Percentiles rank a stretch among this genome's conserved stretches.
These are phyloP conservation scores for Aurantiochytrium sp. DNA, from an alignment of 108 stramenopile genomes.

Conservation along the genomic window DNA sequence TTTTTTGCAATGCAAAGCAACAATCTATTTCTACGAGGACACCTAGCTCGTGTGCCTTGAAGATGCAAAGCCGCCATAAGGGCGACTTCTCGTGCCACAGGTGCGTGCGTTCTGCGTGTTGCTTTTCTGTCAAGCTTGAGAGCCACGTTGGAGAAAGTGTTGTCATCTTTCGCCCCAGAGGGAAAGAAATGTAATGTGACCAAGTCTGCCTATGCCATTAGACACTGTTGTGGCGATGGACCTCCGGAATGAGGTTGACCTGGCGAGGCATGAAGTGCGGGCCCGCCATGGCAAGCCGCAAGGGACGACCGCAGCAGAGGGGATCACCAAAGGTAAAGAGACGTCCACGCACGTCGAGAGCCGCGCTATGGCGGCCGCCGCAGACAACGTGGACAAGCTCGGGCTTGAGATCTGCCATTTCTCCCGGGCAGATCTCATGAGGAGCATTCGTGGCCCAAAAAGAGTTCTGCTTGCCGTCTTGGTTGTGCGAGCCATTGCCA, in stretches of 20 bases:
- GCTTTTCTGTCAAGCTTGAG: too few relatives aligned
- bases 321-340: conserved; percentile 9
- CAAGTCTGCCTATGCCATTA: not conserved
- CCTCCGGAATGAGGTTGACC: not conserved
- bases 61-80: too few relatives aligned
- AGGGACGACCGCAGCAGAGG: not conserved
- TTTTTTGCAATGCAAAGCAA: not conserved
- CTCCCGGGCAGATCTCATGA: not conserved
- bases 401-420: not conserved
- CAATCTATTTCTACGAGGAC: not conserved
- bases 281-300: not conserved
- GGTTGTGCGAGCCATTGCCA: not conserved
- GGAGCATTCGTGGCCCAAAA: not conserved
- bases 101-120: too few relatives aligned
- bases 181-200: too few relatives aligned
- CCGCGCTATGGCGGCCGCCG: conserved; percentile 8
- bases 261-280: not conserved
- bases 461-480: not conserved
- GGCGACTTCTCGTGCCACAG: too few relatives aligned
- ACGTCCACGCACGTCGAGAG: not conserved
- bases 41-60: not conserved
- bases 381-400: not conserved
- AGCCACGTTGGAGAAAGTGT: too few relatives aligned
- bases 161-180: too few relatives aligned
- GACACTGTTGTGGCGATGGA: not conserved